Evolutionary conservation across 805 yeast species (phyloP).

Genomic region (Ogataea naganishii): DNA sequence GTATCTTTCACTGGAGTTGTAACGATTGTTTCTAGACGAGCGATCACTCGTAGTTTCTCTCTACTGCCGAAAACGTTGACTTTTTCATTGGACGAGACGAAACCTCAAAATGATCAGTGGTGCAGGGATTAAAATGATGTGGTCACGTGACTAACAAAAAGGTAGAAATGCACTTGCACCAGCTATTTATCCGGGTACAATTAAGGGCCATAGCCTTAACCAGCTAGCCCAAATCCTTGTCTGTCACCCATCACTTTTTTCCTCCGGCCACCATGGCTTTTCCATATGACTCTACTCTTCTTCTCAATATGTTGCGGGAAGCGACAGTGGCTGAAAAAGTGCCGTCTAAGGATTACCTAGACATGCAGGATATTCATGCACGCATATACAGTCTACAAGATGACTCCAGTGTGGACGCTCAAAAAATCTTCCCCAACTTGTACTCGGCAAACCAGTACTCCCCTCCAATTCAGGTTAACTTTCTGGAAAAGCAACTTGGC

Average conservation of each 20-base stretch:
- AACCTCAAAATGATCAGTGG: too few relatives aligned
- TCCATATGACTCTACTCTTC: slow-evolving; percentile 24
- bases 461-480: slow-evolving; percentile 23
- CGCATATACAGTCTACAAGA: background rate
- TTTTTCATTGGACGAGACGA: too few relatives aligned
- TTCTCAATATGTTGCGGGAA: slow-evolving; percentile 16
- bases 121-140: too few relatives aligned
- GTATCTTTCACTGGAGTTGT: slow-evolving; percentile 1
- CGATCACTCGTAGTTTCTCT: background rate
- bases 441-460: slow-evolving; percentile 2
- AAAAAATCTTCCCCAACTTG: slow-evolving; percentile 2
- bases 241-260: too few relatives aligned
- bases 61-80: too few relatives aligned
- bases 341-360: too few relatives aligned
- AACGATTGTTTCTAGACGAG: background rate
- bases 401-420: background rate
- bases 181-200: slow-evolving; percentile 1
- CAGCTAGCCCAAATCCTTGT: too few relatives aligned
- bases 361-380: background rate
- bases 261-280: slow-evolving; percentile 26
- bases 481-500: slow-evolving; percentile 2
- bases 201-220: too few relatives aligned
- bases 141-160: background rate
- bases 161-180: background rate
- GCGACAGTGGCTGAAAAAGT: too few relatives aligned